Conservation (phyloP, 345 rosid genomes). For the Populus tremula region DNA sequence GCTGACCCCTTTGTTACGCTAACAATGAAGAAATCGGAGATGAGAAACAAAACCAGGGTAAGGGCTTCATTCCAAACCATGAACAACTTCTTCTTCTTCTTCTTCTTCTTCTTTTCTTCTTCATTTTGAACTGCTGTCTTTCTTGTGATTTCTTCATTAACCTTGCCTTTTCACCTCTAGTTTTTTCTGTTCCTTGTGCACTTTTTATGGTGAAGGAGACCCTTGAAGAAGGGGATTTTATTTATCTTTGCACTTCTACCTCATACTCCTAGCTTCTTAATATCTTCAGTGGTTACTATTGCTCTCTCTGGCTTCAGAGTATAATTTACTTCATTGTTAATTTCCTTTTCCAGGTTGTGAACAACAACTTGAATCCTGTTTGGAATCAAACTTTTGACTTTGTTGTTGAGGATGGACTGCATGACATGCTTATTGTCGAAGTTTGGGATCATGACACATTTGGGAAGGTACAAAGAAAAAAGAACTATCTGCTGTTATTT, state of each 20-base stretch:
- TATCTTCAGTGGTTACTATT: neutral
- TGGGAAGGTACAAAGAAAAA: slow-evolving; percentile 71
- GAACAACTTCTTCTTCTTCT: neutral
- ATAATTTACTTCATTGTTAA: neutral
- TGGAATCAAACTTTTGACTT: slow-evolving; percentile 99
- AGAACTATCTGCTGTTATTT: neutral
- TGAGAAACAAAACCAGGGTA: slow-evolving; percentile 71
- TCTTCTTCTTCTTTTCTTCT: no score
- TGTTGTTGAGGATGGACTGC: slow-evolving; percentile 94
- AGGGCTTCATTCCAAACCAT: neutral
- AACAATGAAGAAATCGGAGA: slow-evolving; percentile 80
- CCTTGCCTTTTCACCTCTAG: neutral
- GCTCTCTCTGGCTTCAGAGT: neutral
- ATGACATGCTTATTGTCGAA: slow-evolving; percentile 92
- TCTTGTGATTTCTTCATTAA: neutral
- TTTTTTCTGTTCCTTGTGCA: neutral
- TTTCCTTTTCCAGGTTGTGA: slow-evolving; percentile 63
- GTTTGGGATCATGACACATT: slow-evolving; percentile 96
- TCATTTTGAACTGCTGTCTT: neutral
- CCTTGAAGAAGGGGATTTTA: neutral
- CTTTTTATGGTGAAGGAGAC: neutral
- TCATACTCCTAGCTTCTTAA: neutral
- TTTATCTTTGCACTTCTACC: neutral
- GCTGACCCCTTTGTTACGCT: slow-evolving; percentile 90
- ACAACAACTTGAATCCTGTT: slow-evolving; percentile 83